phyloP scores from a whole-genome alignment of 2,329 filamentous ascomycete species.

The Exophiala lecanii-corni region DNA sequence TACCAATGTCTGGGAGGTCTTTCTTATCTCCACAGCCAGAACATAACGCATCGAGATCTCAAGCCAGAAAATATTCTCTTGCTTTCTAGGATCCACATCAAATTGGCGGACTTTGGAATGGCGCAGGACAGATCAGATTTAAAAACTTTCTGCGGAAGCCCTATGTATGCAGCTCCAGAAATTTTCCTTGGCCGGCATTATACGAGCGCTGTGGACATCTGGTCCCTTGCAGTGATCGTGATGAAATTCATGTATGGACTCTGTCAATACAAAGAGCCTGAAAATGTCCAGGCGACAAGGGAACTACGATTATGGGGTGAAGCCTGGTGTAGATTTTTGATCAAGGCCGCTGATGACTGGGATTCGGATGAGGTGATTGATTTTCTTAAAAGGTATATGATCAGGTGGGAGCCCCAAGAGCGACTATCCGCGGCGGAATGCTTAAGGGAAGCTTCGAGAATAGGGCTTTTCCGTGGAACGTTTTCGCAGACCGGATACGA shows the following conservation, averaged over 20 bases:
- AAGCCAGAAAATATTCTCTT: conserved; percentile 98
- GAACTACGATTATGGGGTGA: no score
- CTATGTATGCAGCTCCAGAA: conserved; percentile 12
- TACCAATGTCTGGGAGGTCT: conserved; percentile 65
- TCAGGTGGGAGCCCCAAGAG: conserved; percentile 5
- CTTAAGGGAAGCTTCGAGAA: conserved; percentile 3
- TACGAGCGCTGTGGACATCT: conserved; percentile 19
- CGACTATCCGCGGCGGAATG: conserved; percentile 7
- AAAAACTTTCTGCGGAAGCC: conserved; percentile 10
- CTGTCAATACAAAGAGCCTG: background rate
- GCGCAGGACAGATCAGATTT: conserved; percentile 4
- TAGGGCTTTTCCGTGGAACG: conserved; percentile 4
- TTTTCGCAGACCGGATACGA: conserved; percentile 2
- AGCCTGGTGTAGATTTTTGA: no score
- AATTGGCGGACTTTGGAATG: conserved; percentile 91
- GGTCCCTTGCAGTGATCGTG: conserved; percentile 22
- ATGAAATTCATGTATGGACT: conserved; percentile 12
- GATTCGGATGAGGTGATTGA: no score
- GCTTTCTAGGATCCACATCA: conserved; percentile 67
- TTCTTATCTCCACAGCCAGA: conserved; percentile 69
- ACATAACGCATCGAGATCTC: conserved; percentile 93
- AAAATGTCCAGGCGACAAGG: no score
- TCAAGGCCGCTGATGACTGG: no score
- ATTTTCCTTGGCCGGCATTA: conserved; percentile 7
- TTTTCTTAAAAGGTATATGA: no score